Evolutionary conservation across 2,329 filamentous ascomycete genomes (phyloP).

Genomic region (Tetracladium maxilliforme): DNA sequence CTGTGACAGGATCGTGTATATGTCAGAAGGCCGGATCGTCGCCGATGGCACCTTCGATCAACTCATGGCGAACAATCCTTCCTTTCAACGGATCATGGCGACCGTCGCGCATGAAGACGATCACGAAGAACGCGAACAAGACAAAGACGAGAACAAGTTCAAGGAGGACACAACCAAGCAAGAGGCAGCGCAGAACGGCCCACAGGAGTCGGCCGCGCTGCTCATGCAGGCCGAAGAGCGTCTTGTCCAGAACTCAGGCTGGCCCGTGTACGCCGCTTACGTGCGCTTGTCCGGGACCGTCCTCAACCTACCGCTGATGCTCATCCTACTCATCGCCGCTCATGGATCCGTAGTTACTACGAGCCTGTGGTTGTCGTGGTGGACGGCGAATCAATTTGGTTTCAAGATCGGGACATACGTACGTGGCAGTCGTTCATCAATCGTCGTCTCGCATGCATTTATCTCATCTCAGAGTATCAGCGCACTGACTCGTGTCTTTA

Average conservation of each 20-base stretch:
- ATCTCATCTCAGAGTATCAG: constrained; percentile 4
- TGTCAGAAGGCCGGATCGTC: constrained; percentile 46
- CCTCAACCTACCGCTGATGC: constrained; percentile 35
- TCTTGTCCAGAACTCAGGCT: constrained; percentile 38
- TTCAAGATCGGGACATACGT: constrained; percentile 34
- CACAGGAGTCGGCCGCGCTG: constrained; percentile 18
- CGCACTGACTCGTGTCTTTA: constrained; percentile 20
- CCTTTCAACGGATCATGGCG: constrained; percentile 46
- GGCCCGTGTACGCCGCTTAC: constrained; percentile 47
- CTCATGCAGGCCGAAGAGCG: constrained; percentile 34
- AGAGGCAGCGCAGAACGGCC: constrained; percentile 9
- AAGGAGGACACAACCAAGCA: too few relatives aligned
- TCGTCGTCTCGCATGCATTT: not conserved
- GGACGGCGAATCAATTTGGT: constrained; percentile 45
- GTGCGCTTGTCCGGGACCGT: constrained; percentile 43
- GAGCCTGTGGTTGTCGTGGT: constrained; percentile 54
- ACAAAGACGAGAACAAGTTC: constrained; percentile 20
- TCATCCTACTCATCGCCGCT: constrained; percentile 36
- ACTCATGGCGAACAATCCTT: constrained; percentile 41
- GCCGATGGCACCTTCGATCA: constrained; percentile 51
- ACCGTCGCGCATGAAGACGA: constrained; percentile 37
- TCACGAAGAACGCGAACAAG: constrained; percentile 24
- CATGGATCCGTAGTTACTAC: constrained; percentile 50
- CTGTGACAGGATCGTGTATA: constrained; percentile 53
- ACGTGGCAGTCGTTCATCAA: constrained; percentile 8